Conservation (phyloP, 768 basidiomycete species). For the Tylopilus intermedius region DNA sequence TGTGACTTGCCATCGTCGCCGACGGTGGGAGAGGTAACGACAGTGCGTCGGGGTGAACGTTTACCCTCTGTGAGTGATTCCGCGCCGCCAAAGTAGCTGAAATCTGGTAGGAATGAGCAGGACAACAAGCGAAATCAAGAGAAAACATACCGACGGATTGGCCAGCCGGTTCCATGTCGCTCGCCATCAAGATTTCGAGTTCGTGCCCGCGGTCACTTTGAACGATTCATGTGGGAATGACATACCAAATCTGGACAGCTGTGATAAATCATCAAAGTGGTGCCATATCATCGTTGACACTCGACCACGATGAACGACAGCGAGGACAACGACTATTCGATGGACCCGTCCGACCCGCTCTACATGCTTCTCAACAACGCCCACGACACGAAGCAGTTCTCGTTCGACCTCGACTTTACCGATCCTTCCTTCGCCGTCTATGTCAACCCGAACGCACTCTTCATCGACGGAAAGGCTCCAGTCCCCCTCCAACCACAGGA, state of each 20-base stretch:
- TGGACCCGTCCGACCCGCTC: constrained; percentile 56
- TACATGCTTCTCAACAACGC: constrained; percentile 52
- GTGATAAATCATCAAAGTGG: constrained; percentile 21
- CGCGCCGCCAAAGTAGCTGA: constrained; percentile 78
- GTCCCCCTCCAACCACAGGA: constrained; percentile 28
- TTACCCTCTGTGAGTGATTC: constrained; percentile 62
- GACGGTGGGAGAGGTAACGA: constrained; percentile 35
- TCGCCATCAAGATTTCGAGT: too few relatives aligned
- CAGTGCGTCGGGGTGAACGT: constrained; percentile 49
- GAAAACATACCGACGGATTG: constrained; percentile 19
- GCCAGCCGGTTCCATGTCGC: constrained; percentile 16
- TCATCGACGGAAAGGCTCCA: constrained; percentile 27
- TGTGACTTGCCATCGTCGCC: constrained; percentile 40
- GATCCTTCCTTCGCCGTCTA: constrained; percentile 41
- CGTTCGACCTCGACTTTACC: constrained; percentile 56
- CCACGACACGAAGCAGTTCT: constrained; percentile 26
- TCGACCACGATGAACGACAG: constrained; percentile 20
- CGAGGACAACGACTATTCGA: constrained; percentile 35
- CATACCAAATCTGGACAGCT: constrained; percentile 12
- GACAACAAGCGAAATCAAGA: not conserved
- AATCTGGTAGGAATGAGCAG: constrained; percentile 42
- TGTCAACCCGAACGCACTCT: constrained; percentile 65
- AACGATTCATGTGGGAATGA: constrained; percentile 21
- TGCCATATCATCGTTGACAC: constrained; percentile 14
- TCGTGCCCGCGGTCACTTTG: not conserved